A percentile compares a stretch with the other conserved stretches of the same genome.
phyloP scores from a whole-genome alignment of 2,329 filamentous ascomycete species.

The Emmonsia crescens region DNA sequence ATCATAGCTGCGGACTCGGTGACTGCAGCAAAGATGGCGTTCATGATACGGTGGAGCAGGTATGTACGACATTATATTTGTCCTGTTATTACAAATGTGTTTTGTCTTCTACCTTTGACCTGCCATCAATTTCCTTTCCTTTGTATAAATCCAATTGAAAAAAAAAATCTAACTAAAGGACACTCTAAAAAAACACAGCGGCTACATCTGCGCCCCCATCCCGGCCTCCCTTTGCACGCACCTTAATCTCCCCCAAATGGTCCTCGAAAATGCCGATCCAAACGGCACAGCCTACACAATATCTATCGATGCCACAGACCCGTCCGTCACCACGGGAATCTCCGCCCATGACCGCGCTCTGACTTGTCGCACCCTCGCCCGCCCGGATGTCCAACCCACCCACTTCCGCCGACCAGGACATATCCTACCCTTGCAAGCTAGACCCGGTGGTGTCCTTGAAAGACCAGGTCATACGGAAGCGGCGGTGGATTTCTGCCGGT shows the following conservation, averaged over 20 bases:
- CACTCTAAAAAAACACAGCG: conserved; percentile 39
- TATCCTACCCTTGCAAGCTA: conserved; percentile 72
- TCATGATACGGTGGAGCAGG: conserved; percentile 81
- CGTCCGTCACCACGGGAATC: conserved; percentile 76
- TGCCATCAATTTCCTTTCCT: not conserved
- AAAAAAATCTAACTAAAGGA: not conserved
- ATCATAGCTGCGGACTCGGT: conserved; percentile 83
- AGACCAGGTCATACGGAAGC: conserved; percentile 87
- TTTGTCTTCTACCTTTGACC: not conserved
- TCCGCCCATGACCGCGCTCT: conserved; percentile 76
- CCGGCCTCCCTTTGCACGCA: conserved; percentile 54
- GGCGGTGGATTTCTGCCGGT: conserved; percentile 74
- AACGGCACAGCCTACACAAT: conserved; percentile 90
- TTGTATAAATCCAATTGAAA: not conserved
- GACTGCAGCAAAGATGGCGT: conserved; percentile 85
- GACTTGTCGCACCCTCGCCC: conserved; percentile 68
- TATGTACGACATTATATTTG: conserved; percentile 14
- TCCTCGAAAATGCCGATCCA: conserved; percentile 64
- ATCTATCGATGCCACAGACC: conserved; percentile 67
- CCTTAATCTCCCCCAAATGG: conserved; percentile 84
- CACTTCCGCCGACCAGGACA: conserved; percentile 78
- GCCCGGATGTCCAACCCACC: conserved; percentile 44
- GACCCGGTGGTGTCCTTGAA: conserved; percentile 67
- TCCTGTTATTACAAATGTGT: not conserved
- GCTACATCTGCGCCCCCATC: conserved; percentile 83